A percentile compares a stretch with the other conserved stretches of the same genome.
These are phyloP conservation scores for Geotrichum histeridarum DNA, from an alignment of 1,139 yeast species.

Conservation along the genomic window DNA sequence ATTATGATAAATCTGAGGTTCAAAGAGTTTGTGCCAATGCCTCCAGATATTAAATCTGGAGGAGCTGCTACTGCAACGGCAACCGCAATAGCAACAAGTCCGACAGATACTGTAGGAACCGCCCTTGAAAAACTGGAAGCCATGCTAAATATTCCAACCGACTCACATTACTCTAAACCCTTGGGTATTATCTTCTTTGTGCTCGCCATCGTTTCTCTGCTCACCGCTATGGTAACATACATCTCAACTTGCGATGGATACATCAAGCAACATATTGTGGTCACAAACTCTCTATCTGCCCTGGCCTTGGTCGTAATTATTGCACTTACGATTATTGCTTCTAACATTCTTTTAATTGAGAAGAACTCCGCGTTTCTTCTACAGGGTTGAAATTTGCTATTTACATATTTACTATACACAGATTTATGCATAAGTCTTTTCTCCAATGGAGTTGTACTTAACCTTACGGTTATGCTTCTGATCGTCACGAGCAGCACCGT, in stretches of 20 bases:
- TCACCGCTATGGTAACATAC: conserved; percentile 26
- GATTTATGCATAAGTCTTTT: conserved; percentile 36
- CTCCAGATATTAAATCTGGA: too few relatives aligned
- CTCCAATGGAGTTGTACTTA: conserved; percentile 69
- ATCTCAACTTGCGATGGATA: conserved; percentile 25
- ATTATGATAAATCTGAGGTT: conserved; percentile 23
- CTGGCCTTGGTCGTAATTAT: conserved; percentile 21
- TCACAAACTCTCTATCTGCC: conserved; percentile 23
- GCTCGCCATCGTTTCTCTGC: conserved; percentile 23
- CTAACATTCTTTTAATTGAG: conserved; percentile 11
- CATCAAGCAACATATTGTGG: conserved; percentile 26
- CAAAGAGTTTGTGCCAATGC: background rate
- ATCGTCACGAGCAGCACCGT: conserved; percentile 88
- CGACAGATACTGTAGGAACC: background rate
- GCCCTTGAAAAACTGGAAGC: background rate
- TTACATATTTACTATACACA: background rate
- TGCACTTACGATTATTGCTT: conserved; percentile 22
- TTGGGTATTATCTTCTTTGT: conserved; percentile 27
- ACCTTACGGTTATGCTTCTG: conserved; percentile 78
- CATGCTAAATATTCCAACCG: background rate
- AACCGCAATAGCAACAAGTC: too few relatives aligned
- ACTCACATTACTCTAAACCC: conserved; percentile 17
- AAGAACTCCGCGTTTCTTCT: background rate
- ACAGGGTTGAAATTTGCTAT: conserved; percentile 1
- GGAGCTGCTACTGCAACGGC: background rate